phyloP scores from a whole-genome alignment of 2,329 filamentous ascomycete genomes.

The Epichloe sibirici region DNA sequence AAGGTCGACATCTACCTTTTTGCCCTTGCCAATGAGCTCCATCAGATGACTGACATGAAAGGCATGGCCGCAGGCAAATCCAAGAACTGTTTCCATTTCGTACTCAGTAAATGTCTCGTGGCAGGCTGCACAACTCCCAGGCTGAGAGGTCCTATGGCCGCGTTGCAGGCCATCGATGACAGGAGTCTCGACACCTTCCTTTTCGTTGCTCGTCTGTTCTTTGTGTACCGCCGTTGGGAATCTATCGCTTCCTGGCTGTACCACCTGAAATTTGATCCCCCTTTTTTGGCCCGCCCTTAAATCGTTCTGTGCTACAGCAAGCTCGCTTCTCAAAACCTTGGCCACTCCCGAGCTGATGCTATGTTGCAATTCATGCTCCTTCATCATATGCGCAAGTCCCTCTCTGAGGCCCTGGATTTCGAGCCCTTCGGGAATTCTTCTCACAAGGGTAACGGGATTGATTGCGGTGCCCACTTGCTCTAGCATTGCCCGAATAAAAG shows the following conservation, averaged over 20 bases:
- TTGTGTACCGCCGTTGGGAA: slow-evolving; percentile 17
- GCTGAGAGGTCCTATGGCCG: slow-evolving; percentile 24
- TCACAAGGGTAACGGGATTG: slow-evolving; percentile 79
- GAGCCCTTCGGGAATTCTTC: slow-evolving; percentile 81
- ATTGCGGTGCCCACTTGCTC: slow-evolving; percentile 92
- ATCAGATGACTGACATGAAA: slow-evolving; percentile 68
- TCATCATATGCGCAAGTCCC: slow-evolving; percentile 79
- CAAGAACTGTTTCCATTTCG: slow-evolving; percentile 62
- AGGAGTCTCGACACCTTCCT: slow-evolving; percentile 1
- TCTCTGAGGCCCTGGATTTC: slow-evolving; percentile 86
- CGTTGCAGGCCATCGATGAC: slow-evolving; percentile 5
- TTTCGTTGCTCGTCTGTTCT: slow-evolving; percentile 11
- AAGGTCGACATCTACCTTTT: slow-evolving; percentile 34
- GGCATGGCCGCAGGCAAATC: slow-evolving; percentile 72
- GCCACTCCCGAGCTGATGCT: slow-evolving; percentile 88
- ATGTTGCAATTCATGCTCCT: slow-evolving; percentile 90
- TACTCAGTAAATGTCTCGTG: slow-evolving; percentile 42
- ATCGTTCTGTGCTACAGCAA: slow-evolving; percentile 69
- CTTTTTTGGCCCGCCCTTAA: slow-evolving; percentile 68
- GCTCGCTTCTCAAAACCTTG: slow-evolving; percentile 74
- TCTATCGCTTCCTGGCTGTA: slow-evolving; percentile 31
- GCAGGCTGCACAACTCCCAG: slow-evolving; percentile 49
- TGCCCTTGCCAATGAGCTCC: slow-evolving; percentile 34
- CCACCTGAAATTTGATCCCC: slow-evolving; percentile 80
- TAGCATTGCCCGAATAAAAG: slow-evolving; percentile 82